Percentiles rank a stretch among this genome's conserved stretches.
These are phyloP conservation scores for Fusarium sp. DNA, from an alignment of 2,329 filamentous ascomycete species.

Conservation along the genomic window DNA sequence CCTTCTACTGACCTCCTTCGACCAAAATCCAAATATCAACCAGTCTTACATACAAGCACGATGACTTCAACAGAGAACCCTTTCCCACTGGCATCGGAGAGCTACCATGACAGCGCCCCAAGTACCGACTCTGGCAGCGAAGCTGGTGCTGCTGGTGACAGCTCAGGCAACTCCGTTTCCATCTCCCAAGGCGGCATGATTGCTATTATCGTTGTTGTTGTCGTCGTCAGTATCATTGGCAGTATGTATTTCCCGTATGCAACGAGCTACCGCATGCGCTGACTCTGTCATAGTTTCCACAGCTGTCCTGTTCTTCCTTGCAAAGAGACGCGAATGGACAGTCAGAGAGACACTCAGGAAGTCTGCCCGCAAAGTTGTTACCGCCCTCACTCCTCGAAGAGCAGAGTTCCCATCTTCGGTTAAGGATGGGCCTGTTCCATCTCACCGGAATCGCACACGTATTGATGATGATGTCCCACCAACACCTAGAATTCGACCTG, in stretches of 20 bases:
- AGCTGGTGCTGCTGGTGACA: slow-evolving; percentile 75
- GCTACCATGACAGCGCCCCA: slow-evolving; percentile 55
- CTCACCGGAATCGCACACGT: slow-evolving; percentile 57
- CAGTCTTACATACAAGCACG: slow-evolving; percentile 24
- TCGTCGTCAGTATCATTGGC: slow-evolving; percentile 75
- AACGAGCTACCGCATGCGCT: slow-evolving; percentile 14
- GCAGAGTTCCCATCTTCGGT: slow-evolving; percentile 71
- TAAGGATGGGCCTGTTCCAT: slow-evolving; percentile 56
- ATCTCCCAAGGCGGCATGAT: slow-evolving; percentile 78
- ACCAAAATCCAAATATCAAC: slow-evolving; percentile 16
- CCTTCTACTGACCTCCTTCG: slow-evolving; percentile 13
- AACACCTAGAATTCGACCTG: slow-evolving; percentile 66
- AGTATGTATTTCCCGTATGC: slow-evolving; percentile 63
- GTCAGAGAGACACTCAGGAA: slow-evolving; percentile 78
- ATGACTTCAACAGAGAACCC: slow-evolving; percentile 58
- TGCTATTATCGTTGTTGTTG: slow-evolving; percentile 81
- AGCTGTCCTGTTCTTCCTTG: slow-evolving; percentile 79
- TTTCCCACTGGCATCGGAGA: slow-evolving; percentile 61
- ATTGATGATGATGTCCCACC: slow-evolving; percentile 69
- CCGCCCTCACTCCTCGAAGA: slow-evolving; percentile 72
- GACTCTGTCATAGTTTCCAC: slow-evolving; percentile 65
- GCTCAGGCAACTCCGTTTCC: slow-evolving; percentile 67
- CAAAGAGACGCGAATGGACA: slow-evolving; percentile 89
- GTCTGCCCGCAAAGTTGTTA: slow-evolving; percentile 73
- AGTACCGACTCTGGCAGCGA: slow-evolving; percentile 62